Evolutionary conservation across 441 rosid species (phyloP).

Genomic region (Breynia disticha): DNA sequence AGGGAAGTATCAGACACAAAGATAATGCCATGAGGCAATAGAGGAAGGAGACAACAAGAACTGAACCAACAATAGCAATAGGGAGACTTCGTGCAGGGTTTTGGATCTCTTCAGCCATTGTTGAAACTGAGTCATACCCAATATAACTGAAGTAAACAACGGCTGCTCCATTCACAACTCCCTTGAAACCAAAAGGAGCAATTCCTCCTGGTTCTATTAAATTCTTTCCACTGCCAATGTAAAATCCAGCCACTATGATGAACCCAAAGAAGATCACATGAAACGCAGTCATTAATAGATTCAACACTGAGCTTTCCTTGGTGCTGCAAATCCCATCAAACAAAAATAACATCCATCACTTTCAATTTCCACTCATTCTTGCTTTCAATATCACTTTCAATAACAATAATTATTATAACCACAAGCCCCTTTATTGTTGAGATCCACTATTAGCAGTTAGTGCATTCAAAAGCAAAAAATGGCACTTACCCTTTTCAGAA

Average conservation of each 20-base stretch:
- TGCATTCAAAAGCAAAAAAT: background rate
- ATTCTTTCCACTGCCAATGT: constrained; percentile 46
- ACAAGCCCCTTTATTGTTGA: background rate
- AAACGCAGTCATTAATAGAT: constrained; percentile 71
- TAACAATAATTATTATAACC: too few relatives aligned
- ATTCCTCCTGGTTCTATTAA: constrained; percentile 68
- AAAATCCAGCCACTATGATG: constrained; percentile 59
- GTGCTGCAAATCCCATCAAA: constrained; percentile 46
- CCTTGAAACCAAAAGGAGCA: constrained; percentile 66
- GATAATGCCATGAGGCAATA: constrained; percentile 84
- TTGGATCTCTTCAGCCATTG: constrained; percentile 90
- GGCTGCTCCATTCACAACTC: constrained; percentile 79
- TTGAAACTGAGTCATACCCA: constrained; percentile 86
- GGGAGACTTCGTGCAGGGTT: constrained; percentile 76
- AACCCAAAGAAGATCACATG: constrained; percentile 77
- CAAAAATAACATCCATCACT: constrained; percentile 20
- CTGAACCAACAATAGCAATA: constrained; percentile 71
- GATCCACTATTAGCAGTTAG: background rate
- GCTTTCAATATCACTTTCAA: background rate
- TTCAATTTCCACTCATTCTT: constrained; percentile 18
- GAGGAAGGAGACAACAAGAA: constrained; percentile 52
- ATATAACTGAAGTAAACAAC: constrained; percentile 79
- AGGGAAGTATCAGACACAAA: constrained; percentile 72
- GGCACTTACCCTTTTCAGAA: background rate
- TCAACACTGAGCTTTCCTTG: constrained; percentile 78